Percentiles rank a stretch among this genome's conserved stretches.
Evolutionary conservation across 2,329 filamentous ascomycete species (phyloP).

Genomic region (Elsinoe necatrix): DNA sequence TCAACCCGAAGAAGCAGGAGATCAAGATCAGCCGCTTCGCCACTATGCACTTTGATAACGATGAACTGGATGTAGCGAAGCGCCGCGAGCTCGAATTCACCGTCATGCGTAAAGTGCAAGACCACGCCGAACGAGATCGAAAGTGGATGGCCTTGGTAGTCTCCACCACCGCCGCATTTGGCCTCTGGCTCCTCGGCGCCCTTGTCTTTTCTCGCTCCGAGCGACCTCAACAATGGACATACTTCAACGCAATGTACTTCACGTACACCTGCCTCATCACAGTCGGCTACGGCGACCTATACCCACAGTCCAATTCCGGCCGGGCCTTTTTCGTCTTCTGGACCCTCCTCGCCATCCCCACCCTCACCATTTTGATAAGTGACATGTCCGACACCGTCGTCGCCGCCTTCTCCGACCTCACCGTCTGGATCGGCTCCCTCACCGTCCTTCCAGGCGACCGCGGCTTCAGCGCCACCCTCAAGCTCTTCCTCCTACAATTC

Average conservation of each 20-base stretch:
- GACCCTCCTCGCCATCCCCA: conserved; percentile 47
- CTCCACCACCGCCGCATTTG: conserved; percentile 33
- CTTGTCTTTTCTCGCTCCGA: conserved; percentile 43
- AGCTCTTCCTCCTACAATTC: conserved; percentile 20
- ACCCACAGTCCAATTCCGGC: conserved; percentile 41
- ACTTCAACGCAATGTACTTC: conserved; percentile 47
- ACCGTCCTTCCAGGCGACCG: conserved; percentile 47
- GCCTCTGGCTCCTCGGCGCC: conserved; percentile 43
- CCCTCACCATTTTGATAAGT: conserved; percentile 46
- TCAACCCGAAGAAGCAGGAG: conserved; percentile 33
- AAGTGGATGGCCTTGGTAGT: conserved; percentile 35
- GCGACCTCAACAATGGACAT: conserved; percentile 40
- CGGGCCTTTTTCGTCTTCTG: conserved; percentile 51
- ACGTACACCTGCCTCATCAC: conserved; percentile 46
- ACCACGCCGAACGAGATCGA: conserved; percentile 33
- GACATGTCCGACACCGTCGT: conserved; percentile 50
- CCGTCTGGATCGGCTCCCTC: conserved; percentile 47
- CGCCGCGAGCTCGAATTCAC: conserved; percentile 43
- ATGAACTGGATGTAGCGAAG: conserved; percentile 30
- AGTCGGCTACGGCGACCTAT: conserved; percentile 48
- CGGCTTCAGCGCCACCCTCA: conserved; percentile 31
- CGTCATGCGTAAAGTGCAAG: conserved; percentile 40
- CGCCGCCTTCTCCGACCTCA: conserved; percentile 46
- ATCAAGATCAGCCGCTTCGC: conserved; percentile 37
- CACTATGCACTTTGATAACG: conserved; percentile 36